Base-by-base conservation (phyloP, 768 basidiomycete genomes). In the Pulveroboletus sp. region DNA sequence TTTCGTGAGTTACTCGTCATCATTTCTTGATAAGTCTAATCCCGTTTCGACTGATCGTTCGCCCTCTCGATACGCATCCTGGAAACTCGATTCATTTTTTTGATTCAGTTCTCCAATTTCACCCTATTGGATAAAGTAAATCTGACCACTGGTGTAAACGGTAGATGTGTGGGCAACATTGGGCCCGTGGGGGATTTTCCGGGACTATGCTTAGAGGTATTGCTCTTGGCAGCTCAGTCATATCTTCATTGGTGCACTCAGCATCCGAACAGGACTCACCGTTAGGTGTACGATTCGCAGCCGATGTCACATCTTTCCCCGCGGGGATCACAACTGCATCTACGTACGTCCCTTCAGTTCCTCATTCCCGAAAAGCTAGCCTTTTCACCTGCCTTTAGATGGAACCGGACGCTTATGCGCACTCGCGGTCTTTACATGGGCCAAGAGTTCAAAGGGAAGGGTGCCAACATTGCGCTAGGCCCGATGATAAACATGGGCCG, bases 401-500 rank as follows among this genome's bases (percentile, higher is more conserved):
- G 80, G 69, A 90, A 91, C 57, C 88, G 87, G 33, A 73, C 75
- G 10, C 73, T 95, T 25, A 82, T 95, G 46, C 87, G 91, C 43
- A 68, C 72, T 14, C 83, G 93, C 21, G 93, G 89, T 4, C 60
- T 80, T 5, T 83, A 79, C 34, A 87, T 97, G 81, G 94, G 92
- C 17, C 61, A 75, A 45, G 94, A 98, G 64, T 86, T 90, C 69
- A 75, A 75, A 47, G 82, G 80, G 23, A 93, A 94, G 62, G 94
- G 94, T 20, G 83, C 90, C 38, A 80, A 97, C 57, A 71, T 94
- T 42, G 85, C 83, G 9, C 76, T 94, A 6, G 80, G 77, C 21
- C 79, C 90, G 0, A 89, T 89, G 85, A 93, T 90, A 82, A 93
- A 94, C 63, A 79, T 94, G 73, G 88, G 85, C 1, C 80, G 89